These are phyloP conservation scores for Evernia prunastri DNA, from an alignment of 495 filamentous ascomycete genomes.

Conservation along the genomic window DNA sequence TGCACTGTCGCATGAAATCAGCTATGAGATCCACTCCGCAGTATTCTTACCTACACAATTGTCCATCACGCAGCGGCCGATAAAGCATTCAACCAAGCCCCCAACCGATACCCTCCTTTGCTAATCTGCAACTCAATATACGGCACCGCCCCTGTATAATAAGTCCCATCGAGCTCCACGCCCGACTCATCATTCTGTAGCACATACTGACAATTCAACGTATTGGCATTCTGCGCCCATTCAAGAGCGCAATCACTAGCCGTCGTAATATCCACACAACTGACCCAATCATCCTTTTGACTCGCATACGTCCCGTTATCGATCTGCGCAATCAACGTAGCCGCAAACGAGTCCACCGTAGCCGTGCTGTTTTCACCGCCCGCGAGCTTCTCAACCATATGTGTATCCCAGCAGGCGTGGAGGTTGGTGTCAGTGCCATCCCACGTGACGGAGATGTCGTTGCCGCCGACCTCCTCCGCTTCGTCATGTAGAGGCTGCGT, in stretches of 20 bases:
- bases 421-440: constrained; percentile 50
- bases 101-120: constrained; percentile 64
- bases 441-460: constrained; percentile 53
- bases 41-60: no score
- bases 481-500: constrained; percentile 61
- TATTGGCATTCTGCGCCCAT: constrained; percentile 55
- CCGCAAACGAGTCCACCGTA: constrained; percentile 34
- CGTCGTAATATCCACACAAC: constrained; percentile 38
- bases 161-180: constrained; percentile 53
- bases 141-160: constrained; percentile 55
- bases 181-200: constrained; percentile 42
- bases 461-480: constrained; percentile 49
- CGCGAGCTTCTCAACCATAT: constrained; percentile 52
- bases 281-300: constrained; percentile 42
- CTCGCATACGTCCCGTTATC: constrained; percentile 43
- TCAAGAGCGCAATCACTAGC: constrained; percentile 35
- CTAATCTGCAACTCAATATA: constrained; percentile 69
- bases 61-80: constrained; percentile 7
- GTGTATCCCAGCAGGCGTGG: constrained; percentile 58
- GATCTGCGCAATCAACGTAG: constrained; percentile 37
- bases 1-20: no score
- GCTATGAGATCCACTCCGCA: no score
- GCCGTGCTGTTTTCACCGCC: constrained; percentile 39
- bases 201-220: constrained; percentile 49
- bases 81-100: constrained; percentile 48